These are phyloP conservation scores for Tetrahymena thermophila DNA, from an alignment of 73 alveolate species.

Conservation along the genomic window DNA sequence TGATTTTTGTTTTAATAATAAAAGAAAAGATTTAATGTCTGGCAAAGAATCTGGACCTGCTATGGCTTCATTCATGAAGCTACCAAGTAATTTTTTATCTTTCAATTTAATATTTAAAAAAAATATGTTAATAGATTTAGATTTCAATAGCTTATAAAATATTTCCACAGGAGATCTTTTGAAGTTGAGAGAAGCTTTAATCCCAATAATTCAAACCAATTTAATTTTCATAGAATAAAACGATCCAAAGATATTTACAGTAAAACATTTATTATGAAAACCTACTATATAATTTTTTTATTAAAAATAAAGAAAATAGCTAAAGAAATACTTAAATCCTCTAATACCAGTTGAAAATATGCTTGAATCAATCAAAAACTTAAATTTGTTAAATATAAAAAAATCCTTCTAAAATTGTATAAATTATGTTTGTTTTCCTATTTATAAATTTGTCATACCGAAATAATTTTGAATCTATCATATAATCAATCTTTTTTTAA, in stretches of 20 bases:
- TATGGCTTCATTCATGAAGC: background rate
- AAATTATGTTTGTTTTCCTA: too few species aligned
- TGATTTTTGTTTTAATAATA: background rate
- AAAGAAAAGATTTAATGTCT: background rate
- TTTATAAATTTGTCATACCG: too few species aligned
- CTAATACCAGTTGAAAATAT: background rate
- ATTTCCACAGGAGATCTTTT: background rate
- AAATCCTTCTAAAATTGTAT: background rate
- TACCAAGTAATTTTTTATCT: background rate
- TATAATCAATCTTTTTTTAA: too few species aligned
- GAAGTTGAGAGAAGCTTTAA: background rate
- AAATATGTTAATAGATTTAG: background rate
- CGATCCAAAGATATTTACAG: background rate
- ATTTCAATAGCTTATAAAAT: background rate
- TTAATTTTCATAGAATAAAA: background rate
- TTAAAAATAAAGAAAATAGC: background rate
- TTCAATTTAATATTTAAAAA: background rate
- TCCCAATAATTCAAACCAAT: background rate
- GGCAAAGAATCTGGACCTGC: background rate
- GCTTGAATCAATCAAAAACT: background rate
- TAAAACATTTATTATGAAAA: background rate
- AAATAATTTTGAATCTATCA: too few species aligned
- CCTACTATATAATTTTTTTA: background rate
- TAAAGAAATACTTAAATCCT: background rate
- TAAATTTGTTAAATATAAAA: too few species aligned